Conservation (phyloP, 1,284 basidiomycete species). For the Apiotrichum laibachii region DNA sequence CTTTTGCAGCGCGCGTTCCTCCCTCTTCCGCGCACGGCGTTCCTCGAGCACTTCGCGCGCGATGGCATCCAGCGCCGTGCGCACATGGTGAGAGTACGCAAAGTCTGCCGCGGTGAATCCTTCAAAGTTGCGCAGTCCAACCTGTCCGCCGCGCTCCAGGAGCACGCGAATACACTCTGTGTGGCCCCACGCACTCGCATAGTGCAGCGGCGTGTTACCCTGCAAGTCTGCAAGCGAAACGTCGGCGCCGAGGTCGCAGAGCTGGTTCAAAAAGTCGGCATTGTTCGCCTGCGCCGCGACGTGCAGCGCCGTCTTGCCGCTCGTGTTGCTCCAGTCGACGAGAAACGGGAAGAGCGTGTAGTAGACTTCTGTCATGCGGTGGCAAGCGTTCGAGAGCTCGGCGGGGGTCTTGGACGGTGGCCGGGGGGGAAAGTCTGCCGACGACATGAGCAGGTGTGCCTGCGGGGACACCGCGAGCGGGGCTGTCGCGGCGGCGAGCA, state of each 20-base stretch:
- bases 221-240: slow-evolving; percentile 80
- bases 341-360: slow-evolving; percentile 60
- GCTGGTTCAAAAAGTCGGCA: slow-evolving; percentile 67
- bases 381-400: slow-evolving; percentile 25
- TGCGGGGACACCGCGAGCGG: slow-evolving; percentile 27
- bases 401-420: slow-evolving; percentile 16
- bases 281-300: slow-evolving; percentile 83
- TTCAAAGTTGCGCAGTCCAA: slow-evolving; percentile 75
- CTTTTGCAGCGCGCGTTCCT: slow-evolving; percentile 14
- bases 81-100: slow-evolving; percentile 65
- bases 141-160: slow-evolving; percentile 82
- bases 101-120: slow-evolving; percentile 90
- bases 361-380: slow-evolving; percentile 41
- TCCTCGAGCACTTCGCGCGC: slow-evolving; percentile 35
- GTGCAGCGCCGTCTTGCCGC: slow-evolving; percentile 86
- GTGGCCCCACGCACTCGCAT: slow-evolving; percentile 52
- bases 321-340: slow-evolving; percentile 82
- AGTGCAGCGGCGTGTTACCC: slow-evolving; percentile 89
- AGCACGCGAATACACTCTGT: slow-evolving; percentile 74
- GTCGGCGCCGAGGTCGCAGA: slow-evolving; percentile 84
- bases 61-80: slow-evolving; percentile 30
- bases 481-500: slow-evolving; percentile 72
- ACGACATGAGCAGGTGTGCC: slow-evolving; percentile 28
- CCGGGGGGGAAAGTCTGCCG: slow-evolving; percentile 29
- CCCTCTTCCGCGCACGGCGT: slow-evolving; percentile 13